Base-by-base conservation (phyloP, 768 basidiomycete species). In the Naganishia vaughanmartiniae region DNA sequence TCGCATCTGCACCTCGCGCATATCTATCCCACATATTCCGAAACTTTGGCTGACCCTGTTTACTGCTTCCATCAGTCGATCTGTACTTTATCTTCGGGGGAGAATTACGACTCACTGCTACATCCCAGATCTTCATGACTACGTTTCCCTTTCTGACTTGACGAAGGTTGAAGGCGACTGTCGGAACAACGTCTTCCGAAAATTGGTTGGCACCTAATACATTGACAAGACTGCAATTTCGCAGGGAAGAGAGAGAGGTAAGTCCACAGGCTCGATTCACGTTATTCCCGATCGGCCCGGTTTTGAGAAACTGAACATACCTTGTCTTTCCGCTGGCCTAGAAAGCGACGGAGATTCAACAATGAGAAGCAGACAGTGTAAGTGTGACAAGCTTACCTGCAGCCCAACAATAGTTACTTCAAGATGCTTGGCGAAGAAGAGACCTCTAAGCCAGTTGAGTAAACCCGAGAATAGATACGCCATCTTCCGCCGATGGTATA, bases 151-250 rank as follows among this genome's bases (percentile, higher is more conserved):
- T 92, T 72, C 89, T 84, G 15, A 95, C 88, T 79, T 91, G 92
- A 24, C 91, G 86, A 76, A 93, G 88, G 75, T 93, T 93, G 84
- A 93, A 96, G 9, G 93, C 92, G 26, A 96, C 90, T 0, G 93
- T 96, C 0, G 93, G 93, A 0, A 93, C 93, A n/a, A 93, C 92
- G 67, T 95, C 93, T 83, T 94, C 92, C 70, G 90, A 92, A 90
- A 92, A 96, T 87, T 94, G 81, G 45, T 76, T 79, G 34, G 88
- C 90, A 5, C 89, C 89, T 26, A 96, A 87, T 14, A 94, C 90
- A 78, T 95, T 93, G 33, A 94, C 91, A 66, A 96, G 73, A 7
- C 79, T 80, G 66, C 7, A 33, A 15, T 28, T 24, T 2, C 39
- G 33, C 0, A 1, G 51, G 4, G n/a, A 4, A 26, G 36, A 34